These are phyloP conservation scores for Serendipita sp. DNA, from an alignment of 768 basidiomycete species.

Conservation along the genomic window DNA sequence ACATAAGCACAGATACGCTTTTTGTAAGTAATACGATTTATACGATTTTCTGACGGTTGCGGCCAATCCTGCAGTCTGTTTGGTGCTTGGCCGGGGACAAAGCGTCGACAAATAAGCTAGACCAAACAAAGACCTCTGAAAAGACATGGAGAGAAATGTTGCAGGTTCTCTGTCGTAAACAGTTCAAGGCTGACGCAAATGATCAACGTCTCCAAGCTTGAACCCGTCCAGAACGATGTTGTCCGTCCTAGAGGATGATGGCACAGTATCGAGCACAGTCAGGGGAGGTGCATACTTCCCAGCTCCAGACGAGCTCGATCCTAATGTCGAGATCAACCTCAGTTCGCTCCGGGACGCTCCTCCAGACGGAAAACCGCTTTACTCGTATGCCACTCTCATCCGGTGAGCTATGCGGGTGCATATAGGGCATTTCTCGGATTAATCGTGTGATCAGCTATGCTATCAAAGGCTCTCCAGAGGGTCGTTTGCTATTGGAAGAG, in stretches of 20 bases:
- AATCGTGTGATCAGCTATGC: conserved; percentile 43
- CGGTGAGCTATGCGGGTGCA: conserved; percentile 33
- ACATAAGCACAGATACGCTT: no score
- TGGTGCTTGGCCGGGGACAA: no score
- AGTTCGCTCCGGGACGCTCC: conserved; percentile 77
- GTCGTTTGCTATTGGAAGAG: conserved; percentile 71
- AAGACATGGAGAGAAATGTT: no score
- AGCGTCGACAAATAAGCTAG: no score
- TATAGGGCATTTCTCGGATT: conserved; percentile 7
- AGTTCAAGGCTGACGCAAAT: no score
- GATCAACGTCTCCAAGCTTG: background rate
- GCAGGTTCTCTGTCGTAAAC: no score
- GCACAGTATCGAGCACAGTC: background rate
- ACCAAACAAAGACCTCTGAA: no score
- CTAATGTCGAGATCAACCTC: conserved; percentile 40
- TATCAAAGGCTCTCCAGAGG: conserved; percentile 79
- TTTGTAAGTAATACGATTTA: no score
- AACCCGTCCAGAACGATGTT: background rate
- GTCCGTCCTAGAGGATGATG: background rate
- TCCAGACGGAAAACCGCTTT: conserved; percentile 78
- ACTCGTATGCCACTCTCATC: conserved; percentile 81
- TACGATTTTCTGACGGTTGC: no score
- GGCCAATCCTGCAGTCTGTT: no score
- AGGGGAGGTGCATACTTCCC: background rate
- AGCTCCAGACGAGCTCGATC: conserved; percentile 1